Evolutionary conservation across 768 basidiomycete genomes (phyloP), one percentile per base, ranked within the genome.

Genomic region (Hericium erinaceus): DNA sequence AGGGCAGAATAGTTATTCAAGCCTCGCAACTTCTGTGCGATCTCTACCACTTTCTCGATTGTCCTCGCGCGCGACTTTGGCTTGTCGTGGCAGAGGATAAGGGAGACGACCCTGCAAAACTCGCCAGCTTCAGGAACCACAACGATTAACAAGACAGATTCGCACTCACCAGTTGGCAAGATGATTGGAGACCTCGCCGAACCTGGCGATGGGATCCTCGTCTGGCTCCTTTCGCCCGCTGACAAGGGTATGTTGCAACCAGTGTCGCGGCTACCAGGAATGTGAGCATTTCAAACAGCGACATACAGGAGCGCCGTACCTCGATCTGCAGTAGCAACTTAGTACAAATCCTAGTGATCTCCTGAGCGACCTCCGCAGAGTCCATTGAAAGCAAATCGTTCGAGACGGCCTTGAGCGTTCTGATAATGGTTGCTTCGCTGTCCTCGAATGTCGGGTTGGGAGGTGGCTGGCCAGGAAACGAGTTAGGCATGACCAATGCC

Each of bases 1-100:
- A 97, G 73, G 0, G 89, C 90, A 38, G 93, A 92, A 69, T 97
- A 98, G 68, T 99, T 98, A 71, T 95, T 93, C 49, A 90, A 68
- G 12, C 79, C 77, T 37, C 95, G 85, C 44, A 99, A 77, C 56
- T 82, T 82, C 58, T 83, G 80, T 0, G 90, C 92, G 61, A 98
- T 82, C 52, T 88, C 84, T 24, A 93, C 84, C 58, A 98, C 85
- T 66, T 91, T 91, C 67, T 97, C 92, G 58, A 95, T 87, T 64
- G 93, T 85, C 58, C 78, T 81, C 3, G 86, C 89, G 44, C 95
- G 84, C 48, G 77, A 69, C 68, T 81, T 85, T 28, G 84, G 76
- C 64, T 84, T 87, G 64, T 92, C 86, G 58, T 95, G 92, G 57
- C 89, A 89, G 13, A 98, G 74, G 55, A 99, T 93, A 57, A 98